Evolutionary conservation across 495 filamentous ascomycete species (phyloP), one percentile per base, ranked within the genome.

Genomic region (Aspergillus olivimuriae): DNA sequence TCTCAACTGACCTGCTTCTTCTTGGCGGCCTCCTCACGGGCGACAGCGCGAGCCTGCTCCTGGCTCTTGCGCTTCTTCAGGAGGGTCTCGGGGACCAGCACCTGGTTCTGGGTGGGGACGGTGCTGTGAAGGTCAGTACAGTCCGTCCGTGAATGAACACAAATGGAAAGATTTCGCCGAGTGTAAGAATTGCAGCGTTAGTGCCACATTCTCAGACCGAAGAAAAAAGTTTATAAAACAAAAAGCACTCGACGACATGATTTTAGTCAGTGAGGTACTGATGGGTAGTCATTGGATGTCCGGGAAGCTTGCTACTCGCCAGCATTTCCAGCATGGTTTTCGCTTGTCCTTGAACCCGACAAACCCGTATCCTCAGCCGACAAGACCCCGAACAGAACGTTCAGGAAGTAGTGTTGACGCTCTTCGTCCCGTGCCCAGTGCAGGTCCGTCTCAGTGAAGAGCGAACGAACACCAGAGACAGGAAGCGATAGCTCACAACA

Each of bases 31-130:
- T 90, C 87, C 48, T 83, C 82, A 53, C 80, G 70, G 57, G 80
- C 80, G 67, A 89, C 84, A 70, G 91, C 91, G 62, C 88, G 83
- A 62, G 88, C 86, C 81, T 95, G 94, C 82, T 98, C 92, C 76
- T 95, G 91, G 69, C 80, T 84, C 88, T 97, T 98, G 80, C 92
- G 89, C 86, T 98, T 98, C 86, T 96, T 98, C 61, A 96, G 83
- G 63, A 96, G 86, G 56, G 90, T 96, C 83, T 95, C 90, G 45
- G 90, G 90, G 62, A 95, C 89, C 57, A 96, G 82, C 67, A 96
- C 82, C 66, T 95, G 84, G 69, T 95, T 85, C 70, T 84, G 62
- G 65, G 89, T 91, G 34, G 91, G 86, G 57, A 91, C 83, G 70
- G 80, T 77, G 69, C 87, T 94, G 71, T 68, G 61, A 75, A 81